Evolutionary conservation across 2,329 filamentous ascomycete species (phyloP).

Genomic region (Colletotrichum sp.): DNA sequence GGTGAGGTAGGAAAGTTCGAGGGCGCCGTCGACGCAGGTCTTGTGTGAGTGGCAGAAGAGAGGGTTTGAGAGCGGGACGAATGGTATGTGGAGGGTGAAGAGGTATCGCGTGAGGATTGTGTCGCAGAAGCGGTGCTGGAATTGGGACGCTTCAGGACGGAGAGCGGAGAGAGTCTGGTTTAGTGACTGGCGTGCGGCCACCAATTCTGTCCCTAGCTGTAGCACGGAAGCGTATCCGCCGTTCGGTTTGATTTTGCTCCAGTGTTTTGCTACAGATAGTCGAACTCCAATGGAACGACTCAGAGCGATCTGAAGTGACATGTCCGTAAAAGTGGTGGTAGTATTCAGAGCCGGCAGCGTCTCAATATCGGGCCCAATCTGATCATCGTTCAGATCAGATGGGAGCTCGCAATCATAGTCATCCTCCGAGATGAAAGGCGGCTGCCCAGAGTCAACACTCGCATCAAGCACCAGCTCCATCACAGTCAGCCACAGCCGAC

Average conservation of each 20-base stretch:
- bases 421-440: conserved; percentile 47
- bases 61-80: conserved; percentile 47
- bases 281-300: conserved; percentile 47
- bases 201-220: conserved; percentile 48
- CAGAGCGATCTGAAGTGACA: conserved; percentile 53
- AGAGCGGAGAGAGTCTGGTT: conserved; percentile 30
- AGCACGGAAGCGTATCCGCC: conserved; percentile 52
- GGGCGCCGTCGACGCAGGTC: conserved; percentile 46
- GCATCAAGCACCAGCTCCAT: conserved; percentile 11
- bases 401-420: conserved; percentile 58
- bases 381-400: conserved; percentile 55
- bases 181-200: conserved; percentile 40
- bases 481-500: conserved; percentile 34
- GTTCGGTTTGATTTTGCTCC: conserved; percentile 49
- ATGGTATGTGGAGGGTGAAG: conserved; percentile 59
- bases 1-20: conserved; percentile 27
- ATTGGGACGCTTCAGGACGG: conserved; percentile 31
- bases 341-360: conserved; percentile 22
- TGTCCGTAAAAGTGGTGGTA: conserved; percentile 45
- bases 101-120: conserved; percentile 50
- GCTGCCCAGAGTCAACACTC: not conserved
- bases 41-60: conserved; percentile 58
- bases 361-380: conserved; percentile 43
- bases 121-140: conserved; percentile 48
- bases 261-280: conserved; percentile 45